These are phyloP conservation scores for Penicillium corylophilum DNA, from an alignment of 2,329 filamentous ascomycete genomes.

Conservation along the genomic window DNA sequence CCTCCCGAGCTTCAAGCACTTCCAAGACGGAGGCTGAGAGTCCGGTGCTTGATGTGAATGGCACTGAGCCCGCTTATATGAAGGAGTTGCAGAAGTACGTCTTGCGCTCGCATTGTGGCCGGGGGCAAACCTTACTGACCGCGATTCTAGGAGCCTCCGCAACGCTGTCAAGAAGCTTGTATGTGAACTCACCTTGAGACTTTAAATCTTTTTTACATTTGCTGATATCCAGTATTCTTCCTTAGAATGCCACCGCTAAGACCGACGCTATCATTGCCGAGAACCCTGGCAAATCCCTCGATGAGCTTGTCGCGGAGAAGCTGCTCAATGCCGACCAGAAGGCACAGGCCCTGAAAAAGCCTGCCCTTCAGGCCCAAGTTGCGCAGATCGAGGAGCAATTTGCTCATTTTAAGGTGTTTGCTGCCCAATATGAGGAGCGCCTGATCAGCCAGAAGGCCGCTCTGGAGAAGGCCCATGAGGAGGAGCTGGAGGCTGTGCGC, in stretches of 20 bases:
- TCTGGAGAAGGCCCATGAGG: conserved; percentile 55
- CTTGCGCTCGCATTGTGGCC: conserved; percentile 3
- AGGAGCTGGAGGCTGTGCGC: conserved; percentile 55
- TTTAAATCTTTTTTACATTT: background rate
- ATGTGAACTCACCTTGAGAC: conserved; percentile 40
- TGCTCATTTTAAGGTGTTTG: conserved; percentile 59
- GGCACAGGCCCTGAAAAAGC: conserved; percentile 63
- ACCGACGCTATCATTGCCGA: conserved; percentile 61
- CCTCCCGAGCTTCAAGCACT: conserved; percentile 40
- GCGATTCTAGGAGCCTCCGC: conserved; percentile 70
- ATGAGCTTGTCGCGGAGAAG: conserved; percentile 61
- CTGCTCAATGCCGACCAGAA: conserved; percentile 67
- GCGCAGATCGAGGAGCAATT: conserved; percentile 62
- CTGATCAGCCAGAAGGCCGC: conserved; percentile 56
- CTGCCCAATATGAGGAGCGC: conserved; percentile 58
- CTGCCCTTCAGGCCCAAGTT: conserved; percentile 56
- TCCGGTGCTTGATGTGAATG: conserved; percentile 52
- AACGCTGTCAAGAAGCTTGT: conserved; percentile 95
- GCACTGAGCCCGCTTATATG: conserved; percentile 73
- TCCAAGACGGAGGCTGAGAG: conserved; percentile 29
- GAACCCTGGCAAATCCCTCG: conserved; percentile 59
- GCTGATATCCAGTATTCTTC: conserved; percentile 23
- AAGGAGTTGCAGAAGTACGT: conserved; percentile 86
- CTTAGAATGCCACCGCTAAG: conserved; percentile 58
- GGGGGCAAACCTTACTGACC: conserved; percentile 14